A percentile compares a stretch with the other conserved stretches of the same genome.
These are phyloP conservation scores for Chytridiales sp. DNA, from an alignment of 371 early-diverging fungal species.

Conservation along the genomic window DNA sequence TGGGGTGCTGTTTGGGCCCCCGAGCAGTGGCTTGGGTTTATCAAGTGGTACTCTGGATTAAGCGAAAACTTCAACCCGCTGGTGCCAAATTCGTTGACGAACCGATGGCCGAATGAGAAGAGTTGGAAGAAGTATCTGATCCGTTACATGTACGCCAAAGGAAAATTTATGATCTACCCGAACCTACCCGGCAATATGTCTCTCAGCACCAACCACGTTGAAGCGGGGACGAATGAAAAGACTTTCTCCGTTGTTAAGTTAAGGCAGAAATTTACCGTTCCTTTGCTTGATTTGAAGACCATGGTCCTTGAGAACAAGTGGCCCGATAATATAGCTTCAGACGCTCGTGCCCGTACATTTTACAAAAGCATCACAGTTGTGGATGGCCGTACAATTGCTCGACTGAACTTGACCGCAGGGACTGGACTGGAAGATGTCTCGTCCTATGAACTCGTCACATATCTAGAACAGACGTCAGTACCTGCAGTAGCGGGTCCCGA, in stretches of 20 bases:
- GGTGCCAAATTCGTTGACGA: conserved; percentile 29
- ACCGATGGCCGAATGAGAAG: conserved; percentile 24
- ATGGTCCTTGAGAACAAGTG: not conserved
- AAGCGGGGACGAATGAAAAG: conserved; percentile 29
- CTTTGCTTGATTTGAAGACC: conserved; percentile 11
- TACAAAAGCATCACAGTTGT: not conserved
- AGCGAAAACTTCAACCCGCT: conserved; percentile 19
- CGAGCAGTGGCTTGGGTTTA: conserved; percentile 27
- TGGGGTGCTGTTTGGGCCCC: conserved; percentile 32
- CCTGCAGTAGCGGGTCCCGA: no score
- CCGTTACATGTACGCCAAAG: conserved; percentile 27
- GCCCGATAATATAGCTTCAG: not conserved
- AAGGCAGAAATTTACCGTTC: conserved; percentile 8
- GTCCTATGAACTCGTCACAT: no score
- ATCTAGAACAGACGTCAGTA: no score
- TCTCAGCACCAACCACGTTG: conserved; percentile 29
- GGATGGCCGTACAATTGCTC: conserved; percentile 4
- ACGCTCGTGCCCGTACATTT: not conserved
- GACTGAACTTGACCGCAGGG: conserved; percentile 5
- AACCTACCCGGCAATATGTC: conserved; percentile 28
- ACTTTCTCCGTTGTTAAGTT: conserved; percentile 1
- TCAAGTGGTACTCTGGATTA: conserved; percentile 21
- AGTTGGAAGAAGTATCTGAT: conserved; percentile 34
- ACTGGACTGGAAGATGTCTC: not conserved
- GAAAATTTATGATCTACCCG: conserved; percentile 28